These are phyloP conservation scores for Geoglossum glabrum DNA, from an alignment of 495 filamentous ascomycete genomes.

Conservation along the genomic window DNA sequence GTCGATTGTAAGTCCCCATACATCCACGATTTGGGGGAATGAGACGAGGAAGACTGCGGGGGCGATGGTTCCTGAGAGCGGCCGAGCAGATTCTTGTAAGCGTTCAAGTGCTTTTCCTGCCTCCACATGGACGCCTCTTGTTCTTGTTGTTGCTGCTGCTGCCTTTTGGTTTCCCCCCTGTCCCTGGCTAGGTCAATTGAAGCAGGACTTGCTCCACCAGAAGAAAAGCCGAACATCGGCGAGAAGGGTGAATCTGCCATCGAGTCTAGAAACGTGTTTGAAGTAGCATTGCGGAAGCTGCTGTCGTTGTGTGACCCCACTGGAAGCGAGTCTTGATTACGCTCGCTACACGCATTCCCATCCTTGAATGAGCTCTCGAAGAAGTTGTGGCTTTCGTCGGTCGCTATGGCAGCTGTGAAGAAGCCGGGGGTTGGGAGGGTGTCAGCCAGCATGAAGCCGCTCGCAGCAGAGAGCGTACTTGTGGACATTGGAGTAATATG, in stretches of 20 bases:
- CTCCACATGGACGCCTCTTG: not conserved
- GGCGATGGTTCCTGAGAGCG: conserved; percentile 1
- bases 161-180: not conserved
- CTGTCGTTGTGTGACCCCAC: not conserved
- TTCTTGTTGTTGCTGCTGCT: not conserved
- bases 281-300: not conserved
- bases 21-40: not conserved
- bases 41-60: not conserved
- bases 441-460: conserved; percentile 5
- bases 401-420: conserved; percentile 1
- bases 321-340: not conserved
- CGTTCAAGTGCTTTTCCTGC: not conserved
- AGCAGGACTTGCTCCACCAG: not conserved
- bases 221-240: conserved; percentile 2
- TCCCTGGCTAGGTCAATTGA: not conserved
- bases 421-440: conserved; percentile 4
- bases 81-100: not conserved
- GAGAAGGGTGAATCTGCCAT: not conserved
- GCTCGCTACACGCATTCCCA: not conserved
- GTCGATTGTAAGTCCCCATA: not conserved
- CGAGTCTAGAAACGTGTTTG: not conserved
- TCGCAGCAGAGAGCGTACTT: not conserved
- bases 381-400: conserved; percentile 1
- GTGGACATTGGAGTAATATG: not conserved
- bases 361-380: conserved; percentile 5